Base-by-base conservation (phyloP, 495 filamentous ascomycete genomes). In the Penicillium silybi region DNA sequence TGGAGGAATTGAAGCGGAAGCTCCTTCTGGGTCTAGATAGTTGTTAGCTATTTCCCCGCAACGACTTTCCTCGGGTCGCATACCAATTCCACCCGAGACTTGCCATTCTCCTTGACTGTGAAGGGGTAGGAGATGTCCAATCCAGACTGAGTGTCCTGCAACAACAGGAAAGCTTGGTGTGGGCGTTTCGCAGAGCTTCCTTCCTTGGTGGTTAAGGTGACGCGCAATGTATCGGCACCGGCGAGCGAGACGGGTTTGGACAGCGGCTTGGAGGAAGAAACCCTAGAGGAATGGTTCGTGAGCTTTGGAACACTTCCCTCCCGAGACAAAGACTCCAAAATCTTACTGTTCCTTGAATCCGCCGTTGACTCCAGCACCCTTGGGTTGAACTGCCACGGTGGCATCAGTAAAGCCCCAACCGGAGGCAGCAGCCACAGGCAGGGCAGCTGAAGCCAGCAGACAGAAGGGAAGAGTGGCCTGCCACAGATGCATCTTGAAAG, bases 61-160 rank as follows among this genome's bases (percentile, higher is more conserved):
- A 27, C 41, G 15, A 9, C 8, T 25, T 43, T 35, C 18, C 19
- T 18, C 8, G 11, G 32, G 29, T 27, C 29, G 32, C 48, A 60
- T 80, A 96, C 91, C 68, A 96, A 73, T 58, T 92, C 87, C 16
- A 93, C 76, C 20, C 85, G 85, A 4, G 83, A 88, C 69, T 95
- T 95, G 44, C 91, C 91, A 64, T 75, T 89, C 0, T 92, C 90
- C 70, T 95, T 96, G 25, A 96, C 79, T 6, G 69, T 84, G 58
- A 98, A 80, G 6, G 90, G 84, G 62, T 89, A 95, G 0, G 91
- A 92, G n/a, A 91, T 85, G 66, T 97, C 92, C 37, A 97, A 74
- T 18, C 87, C 87, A 23, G 82, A 85, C 16, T 78, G 71, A 2
- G 80, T 71, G 53, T 97, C 90, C 54, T 83, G 82, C 35, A 97